phyloP scores from a whole-genome alignment of 352 stramenopile species.

The Phytophthora constricta region DNA sequence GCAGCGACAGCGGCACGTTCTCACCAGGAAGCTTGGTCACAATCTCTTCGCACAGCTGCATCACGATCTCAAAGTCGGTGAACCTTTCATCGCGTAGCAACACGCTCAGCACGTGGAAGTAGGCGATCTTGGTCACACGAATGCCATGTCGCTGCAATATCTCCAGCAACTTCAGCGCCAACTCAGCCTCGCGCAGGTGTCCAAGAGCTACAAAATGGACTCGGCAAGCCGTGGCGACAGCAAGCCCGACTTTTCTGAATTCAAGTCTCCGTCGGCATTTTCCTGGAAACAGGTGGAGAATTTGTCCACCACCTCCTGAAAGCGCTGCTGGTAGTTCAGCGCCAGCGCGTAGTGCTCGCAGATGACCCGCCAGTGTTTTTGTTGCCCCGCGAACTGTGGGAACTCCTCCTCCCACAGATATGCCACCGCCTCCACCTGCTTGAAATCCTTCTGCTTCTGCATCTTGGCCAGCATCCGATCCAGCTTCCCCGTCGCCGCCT shows the following conservation, averaged over 20 bases:
- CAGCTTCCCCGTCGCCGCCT: slow-evolving; percentile 56
- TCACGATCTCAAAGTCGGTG: slow-evolving; percentile 52
- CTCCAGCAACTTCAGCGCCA: slow-evolving; percentile 44
- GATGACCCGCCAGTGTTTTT: slow-evolving; percentile 53
- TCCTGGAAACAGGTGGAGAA: slow-evolving; percentile 33
- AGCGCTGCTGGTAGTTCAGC: slow-evolving; percentile 60
- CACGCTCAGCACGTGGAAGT: slow-evolving; percentile 67
- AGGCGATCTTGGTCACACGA: slow-evolving; percentile 55
- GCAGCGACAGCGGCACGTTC: slow-evolving; percentile 57
- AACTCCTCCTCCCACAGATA: slow-evolving; percentile 58
- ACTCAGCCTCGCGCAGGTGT: slow-evolving; percentile 45
- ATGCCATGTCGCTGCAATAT: slow-evolving; percentile 40
- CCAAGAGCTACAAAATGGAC: slow-evolving; percentile 61
- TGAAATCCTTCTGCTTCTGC: slow-evolving; percentile 42
- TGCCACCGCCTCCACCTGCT: slow-evolving; percentile 56
- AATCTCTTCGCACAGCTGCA: slow-evolving; percentile 65
- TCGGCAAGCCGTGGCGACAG: slow-evolving; percentile 52
- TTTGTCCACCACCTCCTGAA: slow-evolving; percentile 58
- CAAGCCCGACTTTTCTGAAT: slow-evolving; percentile 16
- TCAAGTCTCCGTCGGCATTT: not conserved
- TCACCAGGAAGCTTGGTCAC: slow-evolving; percentile 41
- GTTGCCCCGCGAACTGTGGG: slow-evolving; percentile 52
- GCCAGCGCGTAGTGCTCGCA: slow-evolving; percentile 60
- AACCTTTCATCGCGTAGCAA: slow-evolving; percentile 60
- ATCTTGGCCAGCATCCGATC: slow-evolving; percentile 52